These are phyloP conservation scores for Xerocomus spinulosus DNA, from an alignment of 768 basidiomycete species.

Conservation along the genomic window DNA sequence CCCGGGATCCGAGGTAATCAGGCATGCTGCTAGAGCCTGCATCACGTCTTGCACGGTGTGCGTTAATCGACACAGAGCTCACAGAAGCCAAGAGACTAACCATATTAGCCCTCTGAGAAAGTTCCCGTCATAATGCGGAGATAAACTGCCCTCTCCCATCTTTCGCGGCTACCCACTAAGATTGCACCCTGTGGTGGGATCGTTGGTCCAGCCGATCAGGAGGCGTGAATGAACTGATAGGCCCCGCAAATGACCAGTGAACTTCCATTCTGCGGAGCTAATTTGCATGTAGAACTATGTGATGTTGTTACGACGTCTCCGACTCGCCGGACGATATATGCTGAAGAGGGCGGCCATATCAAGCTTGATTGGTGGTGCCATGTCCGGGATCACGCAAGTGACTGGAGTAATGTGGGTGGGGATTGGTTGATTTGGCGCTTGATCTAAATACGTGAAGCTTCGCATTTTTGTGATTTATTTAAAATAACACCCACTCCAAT, in stretches of 20 bases:
- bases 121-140: constrained; percentile 15
- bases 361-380: constrained; percentile 6
- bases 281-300: not conserved
- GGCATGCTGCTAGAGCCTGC: not conserved
- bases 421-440: not conserved
- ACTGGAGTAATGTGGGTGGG: not conserved
- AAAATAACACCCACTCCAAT: not conserved
- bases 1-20: not conserved
- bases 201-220: constrained; percentile 3
- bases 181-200: not conserved
- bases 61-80: not conserved
- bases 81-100: constrained; percentile 10
- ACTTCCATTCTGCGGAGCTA: constrained; percentile 22
- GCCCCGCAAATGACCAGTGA: constrained; percentile 12
- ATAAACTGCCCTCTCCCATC: constrained; percentile 9
- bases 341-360: constrained; percentile 4
- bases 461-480: not conserved
- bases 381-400: constrained; percentile 3
- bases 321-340: not conserved
- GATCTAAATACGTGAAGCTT: not conserved
- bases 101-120: constrained; percentile 2
- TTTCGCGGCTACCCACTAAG: constrained; percentile 15
- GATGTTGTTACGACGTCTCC: constrained; percentile 1
- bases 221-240: constrained; percentile 12
- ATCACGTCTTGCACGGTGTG: not conserved